Evolutionary conservation across 495 filamentous ascomycete genomes (phyloP), one percentile per base, ranked within the genome.

Genomic region (Glarea lozoyensis): DNA sequence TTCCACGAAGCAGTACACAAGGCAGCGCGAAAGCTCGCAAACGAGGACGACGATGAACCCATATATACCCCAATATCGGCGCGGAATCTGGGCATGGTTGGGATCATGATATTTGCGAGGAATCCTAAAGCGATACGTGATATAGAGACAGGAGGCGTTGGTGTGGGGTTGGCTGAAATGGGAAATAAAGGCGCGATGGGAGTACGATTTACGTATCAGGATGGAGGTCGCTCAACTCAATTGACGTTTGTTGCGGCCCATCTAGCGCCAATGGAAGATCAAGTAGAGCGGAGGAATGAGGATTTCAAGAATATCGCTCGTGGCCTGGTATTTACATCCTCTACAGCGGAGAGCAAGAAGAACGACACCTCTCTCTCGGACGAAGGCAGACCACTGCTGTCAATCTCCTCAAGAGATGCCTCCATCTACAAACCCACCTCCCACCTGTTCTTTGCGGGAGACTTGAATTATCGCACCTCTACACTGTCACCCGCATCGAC

Each of bases 131-230:
- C 65, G 12, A 63, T 95, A 21, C 58, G 66, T 10, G 68, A 72
- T 54, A 61, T 87, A 3, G 73, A 84, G 42, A 77, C 74, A 10
- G 85, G 80, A 2, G 84, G 81, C 20, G 80, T 87, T 2, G 88
- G 92, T 2, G 76, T 94, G 25, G 92, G 92, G 1, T 37, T 88
- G 2, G 76, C 76, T 41, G 79, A 84, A 23, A 92, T 95, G 86
- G 89, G 88, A 3, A 95, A 95, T 55, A 98, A 98, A 57, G 92
- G 89, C 18, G 88, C 87, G 6, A 86, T 92, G 4, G 92, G 84
- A 0, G 68, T 89, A 22, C 67, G 86, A 23, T 56, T 94, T 39
- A 72, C 70, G 1, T 82, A 77, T 48, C 35, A 50, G 21, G 40
- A 39, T 30, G 16, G 35, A 45, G 17, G 40, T 19, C 24, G 34